Base-by-base conservation (phyloP, 176 grass and related monocot genomes). In the Oryza rufipogon region DNA sequence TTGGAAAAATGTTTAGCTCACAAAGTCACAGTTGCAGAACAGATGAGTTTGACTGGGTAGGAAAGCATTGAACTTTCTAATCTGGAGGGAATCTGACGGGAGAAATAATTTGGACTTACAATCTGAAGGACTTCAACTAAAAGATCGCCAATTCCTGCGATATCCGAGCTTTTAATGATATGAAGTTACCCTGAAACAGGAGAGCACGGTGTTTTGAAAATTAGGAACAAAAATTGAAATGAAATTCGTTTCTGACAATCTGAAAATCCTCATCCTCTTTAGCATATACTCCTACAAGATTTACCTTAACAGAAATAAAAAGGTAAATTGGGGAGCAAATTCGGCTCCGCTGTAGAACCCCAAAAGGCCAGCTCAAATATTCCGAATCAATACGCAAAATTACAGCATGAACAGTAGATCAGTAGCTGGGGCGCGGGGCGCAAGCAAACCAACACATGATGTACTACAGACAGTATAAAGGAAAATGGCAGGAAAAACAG, bases 151-250 rank as follows among this genome's bases (percentile, higher is more conserved):
- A 52, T 4, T 1, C 20, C 9, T 6, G 70, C 19, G 16, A 64
- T 74, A 61, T 10, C 10, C 1, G 1, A 79, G 33, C 45, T 78
- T 73, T n/a, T 4, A 19, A 45, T 74, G 23, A 71, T 32, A 36
- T n/a, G 45, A 46, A 69, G 61, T 84, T 89, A 0, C 70, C 70
- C 64, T 39, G 77, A 76, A 89, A 47, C 11, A 64, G 16, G n/a
- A 64, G n/a, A 75, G 49, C 39, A 42, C 2, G 20, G 6, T 2
- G n/a, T 20, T 49, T 7, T 20, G 34, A 84, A 75, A 51, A 61
- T n/a, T 69, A 10, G 34, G 69, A 33, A 58, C 60, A 28, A 38
- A 26, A 68, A 74, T 30, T 9, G 20, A 39, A 63, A 6, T 39
- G 8, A 63, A 17, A 15, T 34, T 64, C 71, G 19, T 52, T 33